phyloP scores from a whole-genome alignment of 2,329 filamentous ascomycete genomes.

The Arthrocladium fulminans region DNA sequence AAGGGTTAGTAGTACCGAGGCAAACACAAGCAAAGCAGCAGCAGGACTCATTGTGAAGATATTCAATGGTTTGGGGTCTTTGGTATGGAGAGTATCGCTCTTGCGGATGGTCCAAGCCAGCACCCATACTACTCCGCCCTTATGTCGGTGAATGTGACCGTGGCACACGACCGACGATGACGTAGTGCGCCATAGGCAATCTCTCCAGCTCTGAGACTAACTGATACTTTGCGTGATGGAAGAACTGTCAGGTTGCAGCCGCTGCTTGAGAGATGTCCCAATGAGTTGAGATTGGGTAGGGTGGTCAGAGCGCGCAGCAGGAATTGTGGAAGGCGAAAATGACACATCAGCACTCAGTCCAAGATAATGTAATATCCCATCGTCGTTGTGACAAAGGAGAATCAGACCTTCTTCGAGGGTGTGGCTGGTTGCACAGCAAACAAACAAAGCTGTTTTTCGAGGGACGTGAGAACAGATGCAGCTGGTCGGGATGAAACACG shows the following conservation, averaged over 20 bases:
- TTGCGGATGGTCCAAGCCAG: too few relatives aligned
- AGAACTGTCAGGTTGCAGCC: neutral
- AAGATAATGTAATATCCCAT: neutral
- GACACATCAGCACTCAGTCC: too few relatives aligned
- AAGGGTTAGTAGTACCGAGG: conserved; percentile 63
- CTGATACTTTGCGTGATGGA: too few relatives aligned
- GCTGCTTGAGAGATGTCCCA: neutral
- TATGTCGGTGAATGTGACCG: too few relatives aligned
- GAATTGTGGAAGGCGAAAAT: neutral
- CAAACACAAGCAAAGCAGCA: conserved; percentile 56
- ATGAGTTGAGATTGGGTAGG: neutral
- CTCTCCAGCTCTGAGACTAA: conserved; percentile 53
- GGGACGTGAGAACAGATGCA: neutral
- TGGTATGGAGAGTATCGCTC: conserved; percentile 13
- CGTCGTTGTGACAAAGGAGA: neutral
- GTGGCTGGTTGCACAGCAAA: neutral
- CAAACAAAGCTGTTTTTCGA: neutral
- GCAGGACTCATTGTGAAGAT: conserved; percentile 69
- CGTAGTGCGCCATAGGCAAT: conserved; percentile 61
- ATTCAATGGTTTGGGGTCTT: conserved; percentile 53
- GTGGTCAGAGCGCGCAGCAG: too few relatives aligned
- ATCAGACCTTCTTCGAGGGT: neutral
- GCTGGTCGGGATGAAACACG: too few relatives aligned
- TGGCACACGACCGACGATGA: conserved; percentile 8
- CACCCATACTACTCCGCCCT: too few relatives aligned